A percentile compares a stretch with the other conserved stretches of the same genome.
Evolutionary conservation across 2,329 filamentous ascomycete genomes (phyloP).

Genomic region (Xylaria sp.): DNA sequence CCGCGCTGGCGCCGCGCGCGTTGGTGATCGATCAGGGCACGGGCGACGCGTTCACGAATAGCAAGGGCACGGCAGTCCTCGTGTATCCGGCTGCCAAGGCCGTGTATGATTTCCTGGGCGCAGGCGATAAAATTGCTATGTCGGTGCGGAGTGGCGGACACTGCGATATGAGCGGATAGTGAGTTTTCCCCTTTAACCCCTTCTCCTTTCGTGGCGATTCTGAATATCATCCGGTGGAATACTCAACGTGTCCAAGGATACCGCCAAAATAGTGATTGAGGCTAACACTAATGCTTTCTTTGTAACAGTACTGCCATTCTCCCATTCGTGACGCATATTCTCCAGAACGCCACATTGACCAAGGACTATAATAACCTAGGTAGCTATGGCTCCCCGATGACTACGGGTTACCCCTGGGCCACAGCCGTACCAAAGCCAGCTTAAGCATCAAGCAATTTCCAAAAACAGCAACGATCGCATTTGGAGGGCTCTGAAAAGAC

Average conservation of each 20-base stretch:
- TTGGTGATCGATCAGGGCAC: conserved; percentile 62
- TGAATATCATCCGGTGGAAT: no score
- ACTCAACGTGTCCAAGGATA: no score
- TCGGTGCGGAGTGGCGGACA: conserved; percentile 53
- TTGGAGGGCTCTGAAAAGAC: background rate
- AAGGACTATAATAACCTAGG: conserved; percentile 53
- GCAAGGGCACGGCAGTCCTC: conserved; percentile 55
- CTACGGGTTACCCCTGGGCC: conserved; percentile 54
- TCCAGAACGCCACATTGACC: conserved; percentile 52
- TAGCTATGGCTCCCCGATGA: conserved; percentile 51
- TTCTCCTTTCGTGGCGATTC: background rate
- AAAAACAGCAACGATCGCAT: no score
- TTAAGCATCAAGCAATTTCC: conserved; percentile 10
- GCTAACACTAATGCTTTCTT: conserved; percentile 14
- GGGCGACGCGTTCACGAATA: conserved; percentile 54
- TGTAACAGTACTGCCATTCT: conserved; percentile 48
- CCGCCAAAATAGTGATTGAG: background rate
- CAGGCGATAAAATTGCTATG: conserved; percentile 55
- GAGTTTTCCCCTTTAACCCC: conserved; percentile 36
- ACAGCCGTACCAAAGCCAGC: conserved; percentile 44
- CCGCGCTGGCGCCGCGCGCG: conserved; percentile 61
- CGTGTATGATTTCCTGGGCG: conserved; percentile 61
- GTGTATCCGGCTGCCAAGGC: conserved; percentile 57
- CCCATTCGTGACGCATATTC: conserved; percentile 54
- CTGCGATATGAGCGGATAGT: conserved; percentile 56